Conservation (phyloP, 129 eudicot species). For the Smallanthus sonchifolius region DNA sequence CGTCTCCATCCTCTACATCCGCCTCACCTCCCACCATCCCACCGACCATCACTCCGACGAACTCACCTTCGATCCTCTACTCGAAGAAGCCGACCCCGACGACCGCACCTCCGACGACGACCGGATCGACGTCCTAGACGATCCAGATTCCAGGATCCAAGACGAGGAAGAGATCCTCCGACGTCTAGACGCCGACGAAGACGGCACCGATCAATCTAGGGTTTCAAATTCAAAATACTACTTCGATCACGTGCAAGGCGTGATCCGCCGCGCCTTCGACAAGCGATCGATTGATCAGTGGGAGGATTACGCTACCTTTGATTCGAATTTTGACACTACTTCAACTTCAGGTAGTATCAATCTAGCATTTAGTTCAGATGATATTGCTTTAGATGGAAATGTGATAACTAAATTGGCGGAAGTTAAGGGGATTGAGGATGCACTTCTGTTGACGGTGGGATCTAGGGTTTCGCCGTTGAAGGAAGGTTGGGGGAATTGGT, state of each 20-base stretch:
- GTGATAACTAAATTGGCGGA: conserved; percentile 52
- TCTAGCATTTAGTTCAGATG: conserved; percentile 63
- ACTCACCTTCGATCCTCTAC: conserved; percentile 39
- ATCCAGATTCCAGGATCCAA: conserved; percentile 25
- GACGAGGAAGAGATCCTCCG: conserved; percentile 37
- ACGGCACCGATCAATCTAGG: conserved; percentile 35
- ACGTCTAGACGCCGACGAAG: conserved; percentile 42
- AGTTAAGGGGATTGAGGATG: conserved; percentile 68
- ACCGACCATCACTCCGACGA: conserved; percentile 31
- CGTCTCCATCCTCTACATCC: conserved; percentile 67
- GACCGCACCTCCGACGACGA: conserved; percentile 49
- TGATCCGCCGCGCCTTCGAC: conserved; percentile 58
- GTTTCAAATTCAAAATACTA: conserved; percentile 55
- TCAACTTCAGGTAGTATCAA: conserved; percentile 16
- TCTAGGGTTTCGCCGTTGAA: conserved; percentile 55
- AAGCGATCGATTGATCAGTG: conserved; percentile 65
- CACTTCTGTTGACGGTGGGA: conserved; percentile 57
- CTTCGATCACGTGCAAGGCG: conserved; percentile 63
- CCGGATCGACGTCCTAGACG: conserved; percentile 76
- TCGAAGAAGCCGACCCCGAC: conserved; percentile 48
- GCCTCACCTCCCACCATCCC: conserved; percentile 47
- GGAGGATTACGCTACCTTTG: conserved; percentile 57
- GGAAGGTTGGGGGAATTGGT: conserved; percentile 97
- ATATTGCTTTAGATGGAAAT: conserved; percentile 69
- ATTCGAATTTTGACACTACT: conserved; percentile 30